A percentile compares a stretch with the other conserved stretches of the same genome.
Evolutionary conservation across 352 stramenopile species (phyloP).

Genomic region (Halophytophthora polymorphica): DNA sequence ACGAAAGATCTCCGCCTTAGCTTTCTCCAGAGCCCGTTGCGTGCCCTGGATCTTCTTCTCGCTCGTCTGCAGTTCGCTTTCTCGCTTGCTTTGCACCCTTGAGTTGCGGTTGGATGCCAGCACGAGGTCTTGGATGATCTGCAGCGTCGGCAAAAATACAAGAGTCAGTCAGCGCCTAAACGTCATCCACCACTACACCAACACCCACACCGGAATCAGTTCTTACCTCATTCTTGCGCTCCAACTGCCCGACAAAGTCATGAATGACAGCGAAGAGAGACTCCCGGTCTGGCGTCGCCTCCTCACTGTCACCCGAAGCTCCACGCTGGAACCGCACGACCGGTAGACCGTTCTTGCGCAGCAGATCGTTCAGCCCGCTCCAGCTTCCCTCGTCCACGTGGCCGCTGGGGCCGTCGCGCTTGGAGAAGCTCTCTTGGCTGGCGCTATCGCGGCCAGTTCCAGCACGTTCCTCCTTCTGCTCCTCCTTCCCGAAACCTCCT

Average conservation of each 20-base stretch:
- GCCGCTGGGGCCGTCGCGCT: background rate
- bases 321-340: slow-evolving; percentile 33
- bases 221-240: slow-evolving; percentile 65
- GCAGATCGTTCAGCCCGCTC: slow-evolving; percentile 52
- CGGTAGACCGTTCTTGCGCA: slow-evolving; percentile 57
- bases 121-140: slow-evolving; percentile 80
- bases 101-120: slow-evolving; percentile 63
- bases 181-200: background rate
- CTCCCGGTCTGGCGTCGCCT: slow-evolving; percentile 33
- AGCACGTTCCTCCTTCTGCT: slow-evolving; percentile 20
- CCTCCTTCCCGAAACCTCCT: slow-evolving; percentile 7
- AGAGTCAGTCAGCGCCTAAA: slow-evolving; percentile 1
- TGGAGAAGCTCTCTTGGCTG: background rate
- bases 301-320: background rate
- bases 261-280: slow-evolving; percentile 65
- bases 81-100: slow-evolving; percentile 42
- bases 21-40: slow-evolving; percentile 38
- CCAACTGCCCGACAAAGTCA: slow-evolving; percentile 54
- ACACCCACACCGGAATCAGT: background rate
- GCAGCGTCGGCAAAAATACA: slow-evolving; percentile 4
- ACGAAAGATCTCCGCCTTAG: slow-evolving; percentile 50
- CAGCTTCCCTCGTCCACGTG: slow-evolving; percentile 29
- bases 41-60: slow-evolving; percentile 55
- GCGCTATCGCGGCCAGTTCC: background rate
- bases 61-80: slow-evolving; percentile 37